Evolutionary conservation across 345 rosid genomes (phyloP), one percentile per base, ranked within the genome.

Genomic region (Populus tremula): DNA sequence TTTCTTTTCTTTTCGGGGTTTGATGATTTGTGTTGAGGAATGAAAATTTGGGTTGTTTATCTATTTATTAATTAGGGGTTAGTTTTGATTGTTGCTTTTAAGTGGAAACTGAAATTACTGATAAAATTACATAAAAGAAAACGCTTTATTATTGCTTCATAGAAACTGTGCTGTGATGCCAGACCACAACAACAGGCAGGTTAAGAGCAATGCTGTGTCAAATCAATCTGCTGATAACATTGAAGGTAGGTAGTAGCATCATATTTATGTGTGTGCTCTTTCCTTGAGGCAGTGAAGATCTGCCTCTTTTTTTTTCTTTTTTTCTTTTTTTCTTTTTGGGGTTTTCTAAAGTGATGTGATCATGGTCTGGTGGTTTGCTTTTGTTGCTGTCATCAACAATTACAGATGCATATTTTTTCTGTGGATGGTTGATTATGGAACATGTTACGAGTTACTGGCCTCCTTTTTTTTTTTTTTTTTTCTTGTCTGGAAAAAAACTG

Each of bases 171-270:
- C 63, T 56, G 63, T 81, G 89, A 91, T 91, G 96, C 85, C 96
- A 4, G 93, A 88, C 54, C 68, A 73, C 56, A 71, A 54, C 80
- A 84, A 84, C 78, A 89, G 86, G 77, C 88, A 87, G 87, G 84
- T 86, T 67, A 88, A 87, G 77, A 89, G 72, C 90, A 82, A 88
- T 89, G 88, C 85, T 74, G 91, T 82, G 64, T 81, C 90, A 36
- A 85, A 85, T 87, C 90, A 78, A 82, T 88, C 94, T 61, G 72
- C 86, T 67, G 90, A 88, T 67, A 88, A 90, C 72, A 81, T 83
- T 71, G 88, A 90, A 88, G 97, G 97, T 92, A n/a, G 63, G 63
- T 56, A 56, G 63, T n/a, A 86, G 65, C 81, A 62, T 41, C 20
- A 1, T 43, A n/a, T 72, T 75, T 67, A 41, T 72, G n/a, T 59